These are phyloP conservation scores for Halophytophthora polymorphica DNA, from an alignment of 352 stramenopile genomes.

Conservation along the genomic window DNA sequence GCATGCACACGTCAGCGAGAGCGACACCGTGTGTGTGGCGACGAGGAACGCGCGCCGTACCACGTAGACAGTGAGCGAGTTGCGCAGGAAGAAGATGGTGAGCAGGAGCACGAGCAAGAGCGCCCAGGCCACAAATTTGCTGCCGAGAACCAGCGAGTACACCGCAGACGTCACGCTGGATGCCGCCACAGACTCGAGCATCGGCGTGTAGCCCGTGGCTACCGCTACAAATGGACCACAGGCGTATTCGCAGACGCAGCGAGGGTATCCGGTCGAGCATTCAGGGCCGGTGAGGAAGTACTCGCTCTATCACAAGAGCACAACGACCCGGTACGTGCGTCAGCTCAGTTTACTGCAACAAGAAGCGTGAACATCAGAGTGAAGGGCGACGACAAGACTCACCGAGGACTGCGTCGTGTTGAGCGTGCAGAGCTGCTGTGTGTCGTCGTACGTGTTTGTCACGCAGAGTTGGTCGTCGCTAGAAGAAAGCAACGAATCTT, in stretches of 20 bases:
- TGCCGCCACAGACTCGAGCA: slow-evolving; percentile 29
- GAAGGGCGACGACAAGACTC: background rate
- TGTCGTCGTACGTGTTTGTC: slow-evolving; percentile 23
- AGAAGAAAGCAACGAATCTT: slow-evolving; percentile 29
- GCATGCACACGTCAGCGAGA: background rate
- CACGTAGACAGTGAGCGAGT: slow-evolving; percentile 50
- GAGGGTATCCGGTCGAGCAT: slow-evolving; percentile 44
- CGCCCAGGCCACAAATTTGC: slow-evolving; percentile 35
- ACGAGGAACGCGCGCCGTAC: slow-evolving; percentile 14
- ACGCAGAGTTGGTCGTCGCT: slow-evolving; percentile 27
- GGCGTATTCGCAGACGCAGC: slow-evolving; percentile 54
- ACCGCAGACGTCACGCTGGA: slow-evolving; percentile 25
- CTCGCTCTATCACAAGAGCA: slow-evolving; percentile 19
- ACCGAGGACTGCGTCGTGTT: slow-evolving; percentile 34
- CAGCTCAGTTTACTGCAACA: slow-evolving; percentile 1
- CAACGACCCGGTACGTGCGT: slow-evolving; percentile 1
- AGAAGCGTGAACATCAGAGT: background rate
- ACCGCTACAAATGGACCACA: slow-evolving; percentile 58
- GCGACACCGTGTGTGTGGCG: background rate
- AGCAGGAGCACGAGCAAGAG: slow-evolving; percentile 35
- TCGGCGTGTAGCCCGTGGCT: slow-evolving; percentile 37
- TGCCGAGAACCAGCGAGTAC: slow-evolving; percentile 37
- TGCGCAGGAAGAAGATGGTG: slow-evolving; percentile 44
- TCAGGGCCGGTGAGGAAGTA: slow-evolving; percentile 45
- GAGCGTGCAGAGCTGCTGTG: slow-evolving; percentile 32